A percentile compares a stretch with the other conserved stretches of the same genome.
These are phyloP conservation scores for Neoconidiobolus thromboides DNA, from an alignment of 371 early-diverging fungal species.

Conservation along the genomic window DNA sequence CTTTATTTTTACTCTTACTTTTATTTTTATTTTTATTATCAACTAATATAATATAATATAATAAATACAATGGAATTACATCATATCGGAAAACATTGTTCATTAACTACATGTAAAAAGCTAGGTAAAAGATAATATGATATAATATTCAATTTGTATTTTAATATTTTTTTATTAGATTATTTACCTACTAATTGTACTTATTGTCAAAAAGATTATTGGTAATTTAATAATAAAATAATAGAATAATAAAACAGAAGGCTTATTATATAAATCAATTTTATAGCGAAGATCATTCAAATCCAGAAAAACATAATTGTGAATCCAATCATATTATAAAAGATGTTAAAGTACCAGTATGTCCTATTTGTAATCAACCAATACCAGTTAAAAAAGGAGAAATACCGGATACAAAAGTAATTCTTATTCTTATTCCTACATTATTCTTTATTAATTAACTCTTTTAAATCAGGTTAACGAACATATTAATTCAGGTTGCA, in stretches of 20 bases:
- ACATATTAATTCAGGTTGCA: background rate
- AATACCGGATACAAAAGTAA: constrained; percentile 1
- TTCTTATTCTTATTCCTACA: background rate
- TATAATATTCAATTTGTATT: background rate
- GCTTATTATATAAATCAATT: background rate
- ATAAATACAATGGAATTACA: background rate
- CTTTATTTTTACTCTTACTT: no score
- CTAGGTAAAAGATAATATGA: background rate
- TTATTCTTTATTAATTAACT: background rate
- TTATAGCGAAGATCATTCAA: constrained; percentile 3
- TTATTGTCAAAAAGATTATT: background rate
- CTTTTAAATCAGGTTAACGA: background rate
- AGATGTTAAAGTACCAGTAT: constrained; percentile 4
- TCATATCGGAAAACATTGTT: constrained; percentile 3
- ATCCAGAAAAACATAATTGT: constrained; percentile 1
- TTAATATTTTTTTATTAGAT: background rate
- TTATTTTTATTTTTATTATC: no score
- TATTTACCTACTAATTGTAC: constrained; percentile 4
- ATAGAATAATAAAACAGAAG: background rate
- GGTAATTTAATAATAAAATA: background rate
- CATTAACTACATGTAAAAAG: background rate
- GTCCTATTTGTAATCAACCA: constrained; percentile 1
- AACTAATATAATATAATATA: no score
- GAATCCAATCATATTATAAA: background rate
- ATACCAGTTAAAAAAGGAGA: background rate